These are phyloP conservation scores for Entomortierella beljakovae DNA, from an alignment of 192 early-diverging fungal species.

Conservation along the genomic window DNA sequence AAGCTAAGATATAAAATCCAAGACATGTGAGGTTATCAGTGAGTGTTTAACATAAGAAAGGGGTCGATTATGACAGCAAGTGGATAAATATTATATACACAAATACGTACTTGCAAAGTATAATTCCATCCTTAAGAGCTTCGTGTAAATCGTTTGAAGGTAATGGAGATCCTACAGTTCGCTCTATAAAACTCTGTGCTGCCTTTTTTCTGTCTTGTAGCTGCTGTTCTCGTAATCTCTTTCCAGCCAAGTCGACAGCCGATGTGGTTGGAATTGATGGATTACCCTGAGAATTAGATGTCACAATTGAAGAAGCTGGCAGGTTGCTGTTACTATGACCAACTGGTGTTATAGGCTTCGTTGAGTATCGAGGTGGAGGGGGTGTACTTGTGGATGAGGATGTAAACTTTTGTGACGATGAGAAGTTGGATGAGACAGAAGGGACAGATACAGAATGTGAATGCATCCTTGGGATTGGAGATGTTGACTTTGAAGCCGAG, in stretches of 20 bases:
- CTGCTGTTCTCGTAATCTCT: conserved; percentile 67
- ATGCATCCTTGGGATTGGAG: conserved; percentile 19
- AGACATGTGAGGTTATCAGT: conserved; percentile 16
- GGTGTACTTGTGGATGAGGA: not conserved
- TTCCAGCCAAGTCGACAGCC: conserved; percentile 40
- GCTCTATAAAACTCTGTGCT: conserved; percentile 72
- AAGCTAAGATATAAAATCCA: conserved; percentile 51
- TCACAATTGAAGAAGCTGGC: not conserved
- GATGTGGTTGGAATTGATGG: conserved; percentile 9
- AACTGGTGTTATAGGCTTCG: conserved; percentile 11
- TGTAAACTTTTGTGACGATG: conserved; percentile 1
- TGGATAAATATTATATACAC: conserved; percentile 3
- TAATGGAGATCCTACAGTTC: conserved; percentile 67
- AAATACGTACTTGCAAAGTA: conserved; percentile 76
- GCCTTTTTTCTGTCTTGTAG: conserved; percentile 70
- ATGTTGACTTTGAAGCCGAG: not conserved
- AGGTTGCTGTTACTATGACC: no score
- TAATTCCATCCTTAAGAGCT: conserved; percentile 78
- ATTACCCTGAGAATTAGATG: conserved; percentile 5
- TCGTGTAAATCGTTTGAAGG: conserved; percentile 66
- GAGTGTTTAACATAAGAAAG: conserved; percentile 14
- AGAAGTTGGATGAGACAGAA: conserved; percentile 5
- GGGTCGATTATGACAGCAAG: conserved; percentile 11
- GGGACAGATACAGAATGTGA: conserved; percentile 36
- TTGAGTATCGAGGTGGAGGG: conserved; percentile 16